Evolutionary conservation across 2,329 filamentous ascomycete genomes (phyloP).

Genomic region (Nigrospora osmanthi): DNA sequence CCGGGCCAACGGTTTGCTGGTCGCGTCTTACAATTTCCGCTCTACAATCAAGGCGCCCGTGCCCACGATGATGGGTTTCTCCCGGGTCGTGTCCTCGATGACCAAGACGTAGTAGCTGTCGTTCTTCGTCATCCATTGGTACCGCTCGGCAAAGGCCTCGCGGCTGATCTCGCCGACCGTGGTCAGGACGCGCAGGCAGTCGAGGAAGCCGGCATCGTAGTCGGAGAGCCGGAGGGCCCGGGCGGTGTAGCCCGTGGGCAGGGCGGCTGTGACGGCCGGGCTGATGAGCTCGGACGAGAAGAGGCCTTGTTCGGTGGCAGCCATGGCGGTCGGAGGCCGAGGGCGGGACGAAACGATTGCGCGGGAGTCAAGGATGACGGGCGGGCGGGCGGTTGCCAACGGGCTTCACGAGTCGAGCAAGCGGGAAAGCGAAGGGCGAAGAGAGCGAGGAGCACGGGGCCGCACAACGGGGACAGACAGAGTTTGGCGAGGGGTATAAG

Average conservation of each 20-base stretch:
- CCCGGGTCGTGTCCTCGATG: slow-evolving; percentile 61
- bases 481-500: too few relatives aligned
- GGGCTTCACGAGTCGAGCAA: neutral
- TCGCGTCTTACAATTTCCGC: slow-evolving; percentile 70
- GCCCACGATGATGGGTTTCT: slow-evolving; percentile 64
- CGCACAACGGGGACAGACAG: too few relatives aligned
- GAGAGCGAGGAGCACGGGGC: too few relatives aligned
- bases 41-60: slow-evolving; percentile 88
- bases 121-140: slow-evolving; percentile 69
- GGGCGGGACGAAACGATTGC: neutral
- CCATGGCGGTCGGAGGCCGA: slow-evolving; percentile 3
- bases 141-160: slow-evolving; percentile 69
- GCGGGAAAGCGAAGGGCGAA: too few relatives aligned
- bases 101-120: slow-evolving; percentile 82
- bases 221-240: slow-evolving; percentile 74
- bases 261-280: slow-evolving; percentile 58
- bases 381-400: neutral
- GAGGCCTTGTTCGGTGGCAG: slow-evolving; percentile 50
- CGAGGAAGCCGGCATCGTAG: slow-evolving; percentile 76
- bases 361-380: neutral
- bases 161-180: slow-evolving; percentile 82
- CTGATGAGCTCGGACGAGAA: slow-evolving; percentile 75
- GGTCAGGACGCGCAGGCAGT: slow-evolving; percentile 84
- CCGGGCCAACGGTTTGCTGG: neutral
- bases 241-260: slow-evolving; percentile 76